These are phyloP conservation scores for Kwoniella sp. DNA, from an alignment of 768 basidiomycete species.

Conservation along the genomic window DNA sequence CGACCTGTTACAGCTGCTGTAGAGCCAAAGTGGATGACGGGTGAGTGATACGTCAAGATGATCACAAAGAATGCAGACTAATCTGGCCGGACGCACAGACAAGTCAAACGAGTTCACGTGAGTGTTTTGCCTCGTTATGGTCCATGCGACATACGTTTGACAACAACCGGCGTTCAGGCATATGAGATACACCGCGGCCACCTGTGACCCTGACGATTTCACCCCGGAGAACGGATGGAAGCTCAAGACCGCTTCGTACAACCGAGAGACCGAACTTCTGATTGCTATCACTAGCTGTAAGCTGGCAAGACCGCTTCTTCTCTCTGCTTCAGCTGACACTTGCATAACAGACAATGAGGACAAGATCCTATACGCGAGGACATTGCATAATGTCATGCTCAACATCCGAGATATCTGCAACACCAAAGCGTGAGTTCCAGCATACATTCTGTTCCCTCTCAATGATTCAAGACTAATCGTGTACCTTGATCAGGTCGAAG, in stretches of 20 bases:
- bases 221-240: constrained; percentile 68
- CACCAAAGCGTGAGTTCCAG: constrained; percentile 59
- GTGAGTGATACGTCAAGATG: constrained; percentile 23
- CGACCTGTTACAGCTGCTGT: constrained; percentile 79
- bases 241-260: constrained; percentile 28
- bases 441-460: neutral
- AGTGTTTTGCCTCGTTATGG: constrained; percentile 55
- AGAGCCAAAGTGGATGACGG: constrained; percentile 71
- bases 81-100: too few species aligned
- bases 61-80: too few species aligned
- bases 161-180: constrained; percentile 87
- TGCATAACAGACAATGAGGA: constrained; percentile 48
- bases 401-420: constrained; percentile 66
- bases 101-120: constrained; percentile 89
- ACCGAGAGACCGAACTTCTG: constrained; percentile 47
- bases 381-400: constrained; percentile 92
- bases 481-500: constrained; percentile 48
- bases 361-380: constrained; percentile 59
- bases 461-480: too few species aligned
- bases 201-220: constrained; percentile 53
- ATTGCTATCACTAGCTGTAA: constrained; percentile 35
- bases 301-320: constrained; percentile 41
- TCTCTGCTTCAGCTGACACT: constrained; percentile 63
- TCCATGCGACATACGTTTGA: constrained; percentile 90
- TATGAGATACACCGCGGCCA: constrained; percentile 48